Conservation (phyloP, 1,284 basidiomycete genomes). For the Irpex sp. region DNA sequence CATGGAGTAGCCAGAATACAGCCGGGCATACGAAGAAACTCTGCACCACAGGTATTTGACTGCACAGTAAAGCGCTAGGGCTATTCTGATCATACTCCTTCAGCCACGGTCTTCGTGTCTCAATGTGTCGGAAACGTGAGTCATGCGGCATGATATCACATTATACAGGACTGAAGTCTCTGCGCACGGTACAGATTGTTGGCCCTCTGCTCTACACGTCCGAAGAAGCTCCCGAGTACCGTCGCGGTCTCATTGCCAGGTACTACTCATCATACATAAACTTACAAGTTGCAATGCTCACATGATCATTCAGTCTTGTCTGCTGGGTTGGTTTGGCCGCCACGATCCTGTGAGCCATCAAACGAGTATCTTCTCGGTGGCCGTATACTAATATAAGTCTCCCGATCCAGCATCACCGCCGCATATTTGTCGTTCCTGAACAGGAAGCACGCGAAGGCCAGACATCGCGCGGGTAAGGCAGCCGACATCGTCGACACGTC, state of each 20-base stretch:
- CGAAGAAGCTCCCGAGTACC: constrained; percentile 37
- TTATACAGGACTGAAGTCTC: neutral
- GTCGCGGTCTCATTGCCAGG: constrained; percentile 34
- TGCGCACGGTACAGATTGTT: constrained; percentile 27
- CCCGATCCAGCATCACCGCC: constrained; percentile 25
- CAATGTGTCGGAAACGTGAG: constrained; percentile 41
- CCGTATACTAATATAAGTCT: neutral
- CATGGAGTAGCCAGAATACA: constrained; percentile 40
- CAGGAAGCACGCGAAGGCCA: constrained; percentile 32
- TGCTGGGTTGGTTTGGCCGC: constrained; percentile 36
- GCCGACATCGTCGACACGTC: constrained; percentile 38
- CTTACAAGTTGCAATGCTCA: neutral
- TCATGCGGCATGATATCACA: neutral
- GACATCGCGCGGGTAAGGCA: constrained; percentile 35
- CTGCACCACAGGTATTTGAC: constrained; percentile 22
- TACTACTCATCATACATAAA: constrained; percentile 13
- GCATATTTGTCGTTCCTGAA: constrained; percentile 39
- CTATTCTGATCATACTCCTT: too few species aligned
- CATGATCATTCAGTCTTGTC: constrained; percentile 25
- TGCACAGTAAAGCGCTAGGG: too few species aligned
- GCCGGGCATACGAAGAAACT: constrained; percentile 42
- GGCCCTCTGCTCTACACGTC: constrained; percentile 38
- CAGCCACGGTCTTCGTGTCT: constrained; percentile 37
- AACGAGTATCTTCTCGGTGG: too few species aligned
- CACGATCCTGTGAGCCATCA: constrained; percentile 24